Conservation (phyloP, 352 stramenopile species). For the Phytophthora uliginosa region DNA sequence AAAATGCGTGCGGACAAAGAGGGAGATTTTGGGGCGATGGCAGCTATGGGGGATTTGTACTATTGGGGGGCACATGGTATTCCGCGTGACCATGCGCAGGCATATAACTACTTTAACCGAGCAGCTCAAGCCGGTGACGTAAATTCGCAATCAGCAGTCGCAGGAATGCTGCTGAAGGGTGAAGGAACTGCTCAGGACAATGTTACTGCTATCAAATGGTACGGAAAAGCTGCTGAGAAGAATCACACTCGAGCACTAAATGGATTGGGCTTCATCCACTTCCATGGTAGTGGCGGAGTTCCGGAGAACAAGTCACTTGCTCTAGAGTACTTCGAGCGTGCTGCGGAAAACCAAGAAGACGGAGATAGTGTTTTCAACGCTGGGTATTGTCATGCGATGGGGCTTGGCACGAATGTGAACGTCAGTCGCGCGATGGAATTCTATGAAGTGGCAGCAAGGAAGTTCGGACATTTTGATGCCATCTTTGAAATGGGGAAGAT, state of each 20-base stretch:
- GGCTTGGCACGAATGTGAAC: slow-evolving; percentile 69
- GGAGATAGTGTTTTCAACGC: slow-evolving; percentile 94
- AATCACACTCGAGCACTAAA: slow-evolving; percentile 90
- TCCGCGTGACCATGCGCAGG: slow-evolving; percentile 70
- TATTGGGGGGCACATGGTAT: slow-evolving; percentile 91
- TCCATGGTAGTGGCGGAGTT: slow-evolving; percentile 77
- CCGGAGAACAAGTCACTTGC: slow-evolving; percentile 81
- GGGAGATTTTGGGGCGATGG: slow-evolving; percentile 81
- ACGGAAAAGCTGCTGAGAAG: slow-evolving; percentile 69
- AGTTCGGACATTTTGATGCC: slow-evolving; percentile 90
- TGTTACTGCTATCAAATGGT: slow-evolving; percentile 76
- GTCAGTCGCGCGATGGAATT: slow-evolving; percentile 65
- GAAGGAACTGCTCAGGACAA: slow-evolving; percentile 86
- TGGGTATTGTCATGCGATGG: slow-evolving; percentile 80
- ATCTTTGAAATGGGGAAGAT: slow-evolving; percentile 83
- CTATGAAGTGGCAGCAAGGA: slow-evolving; percentile 65
- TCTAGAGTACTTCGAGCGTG: slow-evolving; percentile 85
- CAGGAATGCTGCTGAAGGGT: slow-evolving; percentile 91
- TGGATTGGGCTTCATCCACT: slow-evolving; percentile 92
- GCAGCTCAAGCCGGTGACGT: slow-evolving; percentile 73
- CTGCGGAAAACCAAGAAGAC: slow-evolving; percentile 80
- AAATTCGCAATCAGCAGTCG: slow-evolving; percentile 69
- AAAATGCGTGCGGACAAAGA: slow-evolving; percentile 79
- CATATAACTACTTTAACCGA: slow-evolving; percentile 79
- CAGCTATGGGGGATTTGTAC: slow-evolving; percentile 89